These are phyloP conservation scores for Arthrobotrys pseudoclavata DNA, from an alignment of 2,329 filamentous ascomycete species.

Conservation along the genomic window DNA sequence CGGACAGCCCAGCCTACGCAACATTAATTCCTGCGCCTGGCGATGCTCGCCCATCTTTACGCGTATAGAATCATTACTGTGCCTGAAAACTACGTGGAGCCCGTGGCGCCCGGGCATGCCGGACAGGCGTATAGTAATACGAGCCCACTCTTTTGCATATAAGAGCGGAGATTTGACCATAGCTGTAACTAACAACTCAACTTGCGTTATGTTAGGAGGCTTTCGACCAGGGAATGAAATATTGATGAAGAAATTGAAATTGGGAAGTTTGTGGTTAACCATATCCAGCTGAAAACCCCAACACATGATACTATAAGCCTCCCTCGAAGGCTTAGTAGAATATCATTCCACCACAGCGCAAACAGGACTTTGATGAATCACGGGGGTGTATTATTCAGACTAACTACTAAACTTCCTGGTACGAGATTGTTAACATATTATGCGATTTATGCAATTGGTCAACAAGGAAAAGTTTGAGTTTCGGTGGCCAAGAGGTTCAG, in stretches of 20 bases:
- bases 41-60: constrained; percentile 5
- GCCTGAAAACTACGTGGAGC: constrained; percentile 15
- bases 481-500: neutral
- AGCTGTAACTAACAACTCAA: neutral
- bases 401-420: neutral
- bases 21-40: constrained; percentile 22
- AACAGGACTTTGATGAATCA: constrained; percentile 13
- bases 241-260: constrained; percentile 10
- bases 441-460: constrained; percentile 2
- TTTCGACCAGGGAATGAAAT: neutral
- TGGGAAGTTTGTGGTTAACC: constrained; percentile 3
- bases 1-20: constrained; percentile 30
- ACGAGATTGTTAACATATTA: neutral
- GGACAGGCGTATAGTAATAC: constrained; percentile 15
- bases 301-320: constrained; percentile 25
- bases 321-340: constrained; percentile 27
- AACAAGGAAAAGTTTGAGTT: neutral
- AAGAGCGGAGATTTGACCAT: constrained; percentile 20
- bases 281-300: constrained; percentile 22
- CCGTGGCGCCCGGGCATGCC: constrained; percentile 13
- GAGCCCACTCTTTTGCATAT: neutral
- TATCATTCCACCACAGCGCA: constrained; percentile 28
- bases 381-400: neutral
- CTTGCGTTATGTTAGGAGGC: constrained; percentile 19
- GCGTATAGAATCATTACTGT: constrained; percentile 24